Evolutionary conservation across 2,329 filamentous ascomycete genomes (phyloP).

Genomic region (Fusarium algeriense): DNA sequence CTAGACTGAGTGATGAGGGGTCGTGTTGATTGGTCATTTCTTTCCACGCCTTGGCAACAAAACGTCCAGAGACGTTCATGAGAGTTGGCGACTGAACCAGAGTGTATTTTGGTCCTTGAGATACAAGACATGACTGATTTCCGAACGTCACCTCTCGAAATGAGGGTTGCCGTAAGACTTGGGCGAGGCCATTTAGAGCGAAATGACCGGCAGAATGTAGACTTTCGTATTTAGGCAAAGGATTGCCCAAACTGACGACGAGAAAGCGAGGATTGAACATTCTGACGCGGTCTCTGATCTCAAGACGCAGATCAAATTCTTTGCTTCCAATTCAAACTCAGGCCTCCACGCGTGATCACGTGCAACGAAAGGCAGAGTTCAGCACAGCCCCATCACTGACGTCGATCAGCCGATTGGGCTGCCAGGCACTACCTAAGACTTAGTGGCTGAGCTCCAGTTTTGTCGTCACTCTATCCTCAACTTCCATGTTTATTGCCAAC

Average conservation of each 20-base stretch:
- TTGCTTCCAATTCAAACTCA: not conserved
- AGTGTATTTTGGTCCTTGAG: slow-evolving; percentile 66
- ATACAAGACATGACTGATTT: slow-evolving; percentile 64
- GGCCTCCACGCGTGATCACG: slow-evolving; percentile 47
- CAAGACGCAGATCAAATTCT: slow-evolving; percentile 15
- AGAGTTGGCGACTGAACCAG: slow-evolving; percentile 79
- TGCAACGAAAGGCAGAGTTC: slow-evolving; percentile 26
- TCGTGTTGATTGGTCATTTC: slow-evolving; percentile 60
- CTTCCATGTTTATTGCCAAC: slow-evolving; percentile 43
- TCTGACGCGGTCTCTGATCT: slow-evolving; percentile 34
- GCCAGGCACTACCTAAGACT: slow-evolving; percentile 8
- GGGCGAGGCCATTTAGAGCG: slow-evolving; percentile 73
- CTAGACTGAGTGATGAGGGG: slow-evolving; percentile 61
- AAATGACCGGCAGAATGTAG: slow-evolving; percentile 91
- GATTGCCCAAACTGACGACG: slow-evolving; percentile 90
- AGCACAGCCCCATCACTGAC: slow-evolving; percentile 48
- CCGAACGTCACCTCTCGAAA: slow-evolving; percentile 64
- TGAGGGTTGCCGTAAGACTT: slow-evolving; percentile 57
- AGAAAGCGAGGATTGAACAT: slow-evolving; percentile 70
- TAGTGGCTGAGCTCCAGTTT: slow-evolving; percentile 51
- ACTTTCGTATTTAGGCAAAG: slow-evolving; percentile 78
- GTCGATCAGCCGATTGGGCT: slow-evolving; percentile 51
- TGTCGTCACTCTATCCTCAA: slow-evolving; percentile 47
- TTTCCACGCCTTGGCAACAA: slow-evolving; percentile 74
- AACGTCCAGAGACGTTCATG: slow-evolving; percentile 88